Conservation (phyloP, 192 early-diverging fungal genomes). For the Cetraspora pellucida region DNA sequence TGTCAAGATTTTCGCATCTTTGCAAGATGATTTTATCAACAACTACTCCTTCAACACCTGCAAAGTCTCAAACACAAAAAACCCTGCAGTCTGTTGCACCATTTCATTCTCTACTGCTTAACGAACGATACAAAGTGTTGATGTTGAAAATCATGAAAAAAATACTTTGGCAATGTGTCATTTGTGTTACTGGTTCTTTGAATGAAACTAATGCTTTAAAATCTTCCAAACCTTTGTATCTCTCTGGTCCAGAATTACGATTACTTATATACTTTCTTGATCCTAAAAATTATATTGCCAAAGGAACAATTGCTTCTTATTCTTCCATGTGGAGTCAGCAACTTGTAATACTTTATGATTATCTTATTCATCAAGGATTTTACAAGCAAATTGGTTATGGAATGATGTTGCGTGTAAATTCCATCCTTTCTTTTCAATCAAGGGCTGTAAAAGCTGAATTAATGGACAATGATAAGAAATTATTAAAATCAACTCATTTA, state of each 20-base stretch:
- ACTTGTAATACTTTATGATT: neutral
- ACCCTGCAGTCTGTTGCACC: neutral
- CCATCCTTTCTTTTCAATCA: neutral
- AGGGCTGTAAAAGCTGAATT: constrained; percentile 1
- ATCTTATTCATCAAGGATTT: constrained; percentile 15
- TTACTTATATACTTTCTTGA: constrained; percentile 42
- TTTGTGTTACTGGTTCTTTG: neutral
- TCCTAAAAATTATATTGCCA: constrained; percentile 37
- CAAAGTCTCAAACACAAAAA: neutral
- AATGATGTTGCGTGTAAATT: constrained; percentile 7
- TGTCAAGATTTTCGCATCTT: constrained; percentile 1
- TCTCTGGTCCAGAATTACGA: constrained; percentile 44
- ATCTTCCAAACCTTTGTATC: constrained; percentile 33
- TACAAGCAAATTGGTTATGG: neutral
- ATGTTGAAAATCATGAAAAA: constrained; percentile 5
- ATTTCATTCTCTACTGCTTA: constrained; percentile 7
- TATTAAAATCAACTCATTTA: constrained; percentile 33
- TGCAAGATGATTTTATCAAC: constrained; percentile 22
- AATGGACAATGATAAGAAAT: constrained; percentile 25
- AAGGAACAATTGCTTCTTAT: constrained; percentile 27
- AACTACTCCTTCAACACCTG: neutral
- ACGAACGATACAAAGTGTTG: neutral
- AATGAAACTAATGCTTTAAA: neutral
- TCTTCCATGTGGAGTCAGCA: neutral
- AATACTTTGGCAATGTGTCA: neutral